Conservation (phyloP, 2,329 filamentous ascomycete genomes). For the Decorospora gaudefroyi region DNA sequence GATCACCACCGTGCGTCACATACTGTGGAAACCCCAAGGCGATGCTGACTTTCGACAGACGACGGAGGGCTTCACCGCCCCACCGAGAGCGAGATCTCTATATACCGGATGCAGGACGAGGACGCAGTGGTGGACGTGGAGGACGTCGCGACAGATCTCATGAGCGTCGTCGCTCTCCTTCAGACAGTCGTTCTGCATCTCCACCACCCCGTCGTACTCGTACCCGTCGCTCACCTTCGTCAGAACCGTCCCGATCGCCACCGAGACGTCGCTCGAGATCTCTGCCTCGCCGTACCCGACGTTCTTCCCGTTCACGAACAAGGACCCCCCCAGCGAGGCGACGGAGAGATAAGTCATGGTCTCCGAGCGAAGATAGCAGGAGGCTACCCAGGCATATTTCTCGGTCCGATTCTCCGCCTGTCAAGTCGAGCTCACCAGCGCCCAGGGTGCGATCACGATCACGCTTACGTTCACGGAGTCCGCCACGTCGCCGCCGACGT, state of each 20-base stretch:
- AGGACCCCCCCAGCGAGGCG: slow-evolving; percentile 26
- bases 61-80: slow-evolving; percentile 53
- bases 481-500: slow-evolving; percentile 44
- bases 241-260: slow-evolving; percentile 32
- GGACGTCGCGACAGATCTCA: slow-evolving; percentile 44
- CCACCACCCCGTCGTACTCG: slow-evolving; percentile 16
- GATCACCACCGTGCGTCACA: slow-evolving; percentile 53
- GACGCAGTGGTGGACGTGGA: slow-evolving; percentile 41
- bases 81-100: slow-evolving; percentile 62
- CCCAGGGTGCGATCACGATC: slow-evolving; percentile 50
- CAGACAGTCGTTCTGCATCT: slow-evolving; percentile 26
- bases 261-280: slow-evolving; percentile 36
- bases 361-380: slow-evolving; percentile 39
- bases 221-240: slow-evolving; percentile 18
- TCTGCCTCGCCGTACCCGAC: slow-evolving; percentile 30
- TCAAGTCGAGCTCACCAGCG: slow-evolving; percentile 60
- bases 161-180: slow-evolving; percentile 43
- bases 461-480: slow-evolving; percentile 37
- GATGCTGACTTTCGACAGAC: slow-evolving; percentile 43
- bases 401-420: slow-evolving; percentile 55
- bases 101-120: slow-evolving; percentile 54
- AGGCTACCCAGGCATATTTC: slow-evolving; percentile 48
- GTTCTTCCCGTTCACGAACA: slow-evolving; percentile 21
- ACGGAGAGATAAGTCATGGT: slow-evolving; percentile 36
- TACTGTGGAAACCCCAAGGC: neutral